These are phyloP conservation scores for Geranium rotundifolium DNA, from an alignment of 345 rosid species.

Conservation along the genomic window DNA sequence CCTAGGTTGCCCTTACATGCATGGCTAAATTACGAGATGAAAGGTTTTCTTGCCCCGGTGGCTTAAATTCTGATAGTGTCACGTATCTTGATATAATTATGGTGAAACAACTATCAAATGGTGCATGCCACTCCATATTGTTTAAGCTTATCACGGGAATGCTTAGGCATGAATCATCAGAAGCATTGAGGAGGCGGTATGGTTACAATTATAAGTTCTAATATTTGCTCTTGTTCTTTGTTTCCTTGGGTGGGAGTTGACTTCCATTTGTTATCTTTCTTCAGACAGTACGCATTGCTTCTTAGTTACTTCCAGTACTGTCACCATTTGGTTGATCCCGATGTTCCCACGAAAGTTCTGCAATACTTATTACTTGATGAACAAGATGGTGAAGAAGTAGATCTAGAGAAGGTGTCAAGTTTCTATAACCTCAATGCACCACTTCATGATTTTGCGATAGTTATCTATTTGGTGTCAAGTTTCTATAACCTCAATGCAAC, in stretches of 20 bases:
- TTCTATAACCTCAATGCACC: constrained; percentile 8
- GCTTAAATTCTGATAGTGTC: constrained; percentile 56
- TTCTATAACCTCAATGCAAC: constrained; percentile 8
- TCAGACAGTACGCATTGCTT: constrained; percentile 86
- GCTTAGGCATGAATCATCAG: constrained; percentile 83
- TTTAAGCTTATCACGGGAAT: constrained; percentile 80
- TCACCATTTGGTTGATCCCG: constrained; percentile 75
- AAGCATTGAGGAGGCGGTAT: constrained; percentile 93
- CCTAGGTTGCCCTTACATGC: constrained; percentile 91
- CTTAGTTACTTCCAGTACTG: constrained; percentile 94
- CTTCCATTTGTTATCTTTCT: constrained; percentile 10
- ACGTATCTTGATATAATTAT: constrained; percentile 74
- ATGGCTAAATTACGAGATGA: constrained; percentile 94
- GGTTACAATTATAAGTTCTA: constrained; percentile 10
- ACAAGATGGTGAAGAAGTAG: constrained; percentile 77
- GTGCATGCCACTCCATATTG: constrained; percentile 79
- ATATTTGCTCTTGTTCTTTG: constrained; percentile 4
- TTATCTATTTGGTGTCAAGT: constrained; percentile 18
- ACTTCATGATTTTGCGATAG: constrained; percentile 1
- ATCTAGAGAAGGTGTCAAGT: constrained; percentile 54
- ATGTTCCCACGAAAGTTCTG: constrained; percentile 68
- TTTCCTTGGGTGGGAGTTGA: constrained; percentile 9
- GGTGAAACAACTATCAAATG: constrained; percentile 77
- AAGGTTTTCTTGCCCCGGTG: constrained; percentile 54
- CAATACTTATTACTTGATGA: constrained; percentile 67